Evolutionary conservation across 805 yeast species (phyloP), one percentile per base, ranked within the genome.

Genomic region (Saccharomycopsis lassenensis): DNA sequence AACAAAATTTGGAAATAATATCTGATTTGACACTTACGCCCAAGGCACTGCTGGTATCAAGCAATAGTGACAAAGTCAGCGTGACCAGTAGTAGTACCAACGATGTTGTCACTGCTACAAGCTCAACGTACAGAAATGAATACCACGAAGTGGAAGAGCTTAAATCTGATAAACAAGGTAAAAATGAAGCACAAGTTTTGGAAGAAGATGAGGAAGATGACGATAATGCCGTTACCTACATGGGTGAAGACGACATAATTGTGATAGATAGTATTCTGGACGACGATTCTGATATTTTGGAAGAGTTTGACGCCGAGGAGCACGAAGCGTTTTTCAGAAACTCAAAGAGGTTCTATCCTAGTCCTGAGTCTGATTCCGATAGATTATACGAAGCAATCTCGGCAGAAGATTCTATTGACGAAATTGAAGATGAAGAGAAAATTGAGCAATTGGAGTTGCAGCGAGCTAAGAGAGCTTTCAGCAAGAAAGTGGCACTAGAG

Each of bases 261-360:
- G 26, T 31, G 5, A 31, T 33, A 8, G 37, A 33, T 8, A 26
- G 23, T 22, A 21, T n/a, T 25, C 7, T 22, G 2, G 7, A 7
- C 18, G 12, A 58, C 32, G 62, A 62, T 44, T 65, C 47, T 50
- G 57, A 57, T 16, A 52, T 61, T 29, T 48, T 47, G n/a, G 45
- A 42, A 1, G 60, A 60, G 41, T 57, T 46, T 15, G 57, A 59
- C 37, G 60, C 15, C 6, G 34, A 45, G n/a, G n/a, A n/a, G n/a
- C n/a, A n/a, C n/a, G n/a, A n/a, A n/a, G n/a, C n/a, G n/a, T n/a
- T n/a, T n/a, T n/a, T n/a, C n/a, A n/a, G n/a, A n/a, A 63, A 16
- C 14, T 7, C 11, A 51, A 48, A 47, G 29, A 28, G 4, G 36
- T 20, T 22, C 15, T 33, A 37, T 21, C 39, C 35, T 14, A 36